These are phyloP conservation scores for Fusarium napiforme DNA, from an alignment of 2,329 filamentous ascomycete species.

Conservation along the genomic window DNA sequence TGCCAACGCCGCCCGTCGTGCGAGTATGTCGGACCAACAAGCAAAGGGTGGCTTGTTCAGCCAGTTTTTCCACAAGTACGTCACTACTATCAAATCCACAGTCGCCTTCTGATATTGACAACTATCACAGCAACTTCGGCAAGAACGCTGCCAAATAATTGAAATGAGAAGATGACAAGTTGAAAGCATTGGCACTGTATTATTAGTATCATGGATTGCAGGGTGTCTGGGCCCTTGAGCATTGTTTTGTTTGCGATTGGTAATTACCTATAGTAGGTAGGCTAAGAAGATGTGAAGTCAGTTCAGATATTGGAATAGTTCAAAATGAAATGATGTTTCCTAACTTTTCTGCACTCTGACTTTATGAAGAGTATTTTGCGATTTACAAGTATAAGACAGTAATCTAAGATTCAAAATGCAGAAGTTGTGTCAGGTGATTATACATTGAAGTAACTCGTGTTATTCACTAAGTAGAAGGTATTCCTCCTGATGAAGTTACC, in stretches of 20 bases:
- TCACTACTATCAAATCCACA: background rate
- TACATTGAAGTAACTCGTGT: background rate
- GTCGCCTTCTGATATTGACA: constrained; percentile 2
- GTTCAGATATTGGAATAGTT: constrained; percentile 21
- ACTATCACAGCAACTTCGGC: constrained; percentile 47
- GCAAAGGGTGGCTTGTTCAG: constrained; percentile 61
- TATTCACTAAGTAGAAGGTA: background rate
- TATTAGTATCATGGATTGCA: constrained; percentile 2
- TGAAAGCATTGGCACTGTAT: constrained; percentile 8
- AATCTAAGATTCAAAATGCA: no score
- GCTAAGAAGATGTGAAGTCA: constrained; percentile 15
- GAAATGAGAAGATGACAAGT: background rate
- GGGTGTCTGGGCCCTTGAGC: background rate
- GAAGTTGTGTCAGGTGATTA: background rate
- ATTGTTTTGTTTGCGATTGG: background rate
- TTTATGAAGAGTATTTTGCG: no score
- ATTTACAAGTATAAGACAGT: background rate
- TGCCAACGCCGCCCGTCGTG: constrained; percentile 60
- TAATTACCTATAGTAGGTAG: background rate
- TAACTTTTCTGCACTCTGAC: background rate
- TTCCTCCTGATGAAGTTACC: background rate
- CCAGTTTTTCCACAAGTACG: constrained; percentile 68
- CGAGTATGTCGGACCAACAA: constrained; percentile 66
- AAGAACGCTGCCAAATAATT: constrained; percentile 47
- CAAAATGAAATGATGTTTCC: constrained; percentile 9